Evolutionary conservation across 352 stramenopile genomes (phyloP), one percentile per base, ranked within the genome.

Genomic region (Pythium coloratum): DNA sequence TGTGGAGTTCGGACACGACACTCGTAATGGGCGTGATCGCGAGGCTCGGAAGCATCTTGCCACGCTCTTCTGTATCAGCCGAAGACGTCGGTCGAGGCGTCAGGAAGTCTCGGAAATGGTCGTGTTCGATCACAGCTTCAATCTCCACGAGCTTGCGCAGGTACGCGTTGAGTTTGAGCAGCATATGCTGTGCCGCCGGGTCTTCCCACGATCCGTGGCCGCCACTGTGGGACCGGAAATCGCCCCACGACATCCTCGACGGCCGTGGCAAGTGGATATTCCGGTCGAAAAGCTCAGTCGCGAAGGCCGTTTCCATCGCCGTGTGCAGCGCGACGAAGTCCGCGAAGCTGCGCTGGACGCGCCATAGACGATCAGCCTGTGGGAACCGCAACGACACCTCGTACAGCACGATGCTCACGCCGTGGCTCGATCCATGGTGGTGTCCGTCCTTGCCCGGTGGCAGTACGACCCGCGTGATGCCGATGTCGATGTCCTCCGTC

Each of bases 301-400:
- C 58, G 75, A 84, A 9, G 36, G 28, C 40, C 40, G n/a, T 16
- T 13, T 79, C 62, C 3, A 88, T 67, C 2, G 69, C 28, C 5
- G 65, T 24, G 62, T 91, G 78, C 42, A 91, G 68, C 34, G 64
- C 68, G 28, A 76, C 63, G 69, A 91, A 91, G 47, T 89, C 80
- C 16, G 62, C 71, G 57, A 83, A 77, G 26, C 64, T 75, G 32
- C 80, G 82, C 38, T 80, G 77, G 14, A 86, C 72, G 36, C 77
- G 70, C 80, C 80, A 89, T 58, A 80, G 60, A 13, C 62, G 69
- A n/a, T 70, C 67, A 40, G 64, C 66, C 14, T 68, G 63, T 12
- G 80, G 77, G 60, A 89, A 87, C 32, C 74, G 77, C 59, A 88
- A 62, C 60, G 80, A 86, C 67, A 91, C 74, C 66, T 89, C 78